These are phyloP conservation scores for Chaetomium olivaceum DNA, from an alignment of 2,329 filamentous ascomycete genomes.

Conservation along the genomic window DNA sequence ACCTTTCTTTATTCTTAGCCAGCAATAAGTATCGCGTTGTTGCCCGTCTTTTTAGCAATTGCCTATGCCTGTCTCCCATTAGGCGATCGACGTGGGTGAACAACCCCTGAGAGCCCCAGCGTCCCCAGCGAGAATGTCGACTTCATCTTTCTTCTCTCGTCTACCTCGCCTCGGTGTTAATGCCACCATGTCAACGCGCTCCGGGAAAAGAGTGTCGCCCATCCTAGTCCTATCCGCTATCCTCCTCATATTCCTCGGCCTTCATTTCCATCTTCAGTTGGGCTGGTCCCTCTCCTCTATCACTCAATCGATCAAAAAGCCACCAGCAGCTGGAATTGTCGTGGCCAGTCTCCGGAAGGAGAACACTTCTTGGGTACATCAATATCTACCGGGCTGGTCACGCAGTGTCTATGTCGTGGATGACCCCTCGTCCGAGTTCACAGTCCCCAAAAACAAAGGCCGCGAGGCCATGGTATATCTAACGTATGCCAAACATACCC, in stretches of 20 bases:
- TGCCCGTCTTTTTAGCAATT: neutral
- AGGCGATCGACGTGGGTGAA: neutral
- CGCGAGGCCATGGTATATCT: conserved; percentile 56
- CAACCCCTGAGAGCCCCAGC: neutral
- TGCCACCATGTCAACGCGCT: neutral
- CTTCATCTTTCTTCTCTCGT: neutral
- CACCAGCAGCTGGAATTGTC: conserved; percentile 24
- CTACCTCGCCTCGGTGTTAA: neutral
- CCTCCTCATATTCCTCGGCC: conserved; percentile 9
- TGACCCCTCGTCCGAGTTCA: conserved; percentile 48
- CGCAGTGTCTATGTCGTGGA: conserved; percentile 58
- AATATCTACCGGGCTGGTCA: conserved; percentile 49
- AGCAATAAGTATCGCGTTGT: neutral
- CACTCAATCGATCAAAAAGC: neutral
- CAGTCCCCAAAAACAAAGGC: conserved; percentile 52
- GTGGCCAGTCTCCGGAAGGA: conserved; percentile 27
- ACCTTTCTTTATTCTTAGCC: neutral
- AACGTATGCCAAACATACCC: conserved; percentile 27
- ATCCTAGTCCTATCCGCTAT: neutral
- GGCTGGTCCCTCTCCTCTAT: neutral
- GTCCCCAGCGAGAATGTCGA: neutral
- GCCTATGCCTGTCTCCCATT: neutral
- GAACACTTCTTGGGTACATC: conserved; percentile 43
- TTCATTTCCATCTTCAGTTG: conserved; percentile 9
- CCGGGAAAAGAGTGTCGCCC: neutral